phyloP scores from a whole-genome alignment of 2,329 filamentous ascomycete species.

The Dactylella cylindrospora region DNA sequence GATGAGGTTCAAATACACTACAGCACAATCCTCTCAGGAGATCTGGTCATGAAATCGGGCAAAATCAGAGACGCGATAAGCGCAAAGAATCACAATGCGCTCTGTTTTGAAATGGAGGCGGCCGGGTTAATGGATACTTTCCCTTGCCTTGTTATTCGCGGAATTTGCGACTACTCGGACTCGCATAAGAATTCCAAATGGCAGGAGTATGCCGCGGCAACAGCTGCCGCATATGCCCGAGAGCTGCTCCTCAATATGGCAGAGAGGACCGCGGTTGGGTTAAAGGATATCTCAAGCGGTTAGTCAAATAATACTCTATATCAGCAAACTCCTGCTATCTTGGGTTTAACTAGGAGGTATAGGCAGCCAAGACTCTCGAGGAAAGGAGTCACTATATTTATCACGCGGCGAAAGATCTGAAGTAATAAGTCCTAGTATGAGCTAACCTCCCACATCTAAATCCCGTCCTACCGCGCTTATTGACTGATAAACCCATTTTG shows the following conservation, averaged over 20 bases:
- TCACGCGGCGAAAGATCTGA: no score
- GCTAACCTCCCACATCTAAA: no score
- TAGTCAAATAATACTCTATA: neutral
- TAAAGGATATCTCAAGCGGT: neutral
- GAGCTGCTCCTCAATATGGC: conserved; percentile 3
- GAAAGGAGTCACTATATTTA: no score
- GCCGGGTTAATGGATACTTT: conserved; percentile 50
- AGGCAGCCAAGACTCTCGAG: no score
- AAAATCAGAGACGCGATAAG: conserved; percentile 1
- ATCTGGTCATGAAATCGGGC: conserved; percentile 2
- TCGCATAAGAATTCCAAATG: conserved; percentile 5
- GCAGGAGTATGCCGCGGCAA: conserved; percentile 11
- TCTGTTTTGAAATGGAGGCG: conserved; percentile 19
- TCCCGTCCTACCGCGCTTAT: no score
- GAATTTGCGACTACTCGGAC: conserved; percentile 6
- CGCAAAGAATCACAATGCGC: conserved; percentile 6
- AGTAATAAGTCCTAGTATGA: no score
- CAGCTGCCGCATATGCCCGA: conserved; percentile 7
- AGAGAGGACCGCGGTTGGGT: neutral
- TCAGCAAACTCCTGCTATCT: neutral
- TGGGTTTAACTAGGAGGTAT: neutral
- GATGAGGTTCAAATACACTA: conserved; percentile 5
- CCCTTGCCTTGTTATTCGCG: conserved; percentile 9
- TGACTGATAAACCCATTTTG: no score
- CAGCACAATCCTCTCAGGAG: conserved; percentile 11